A percentile compares a stretch with the other conserved stretches of the same genome.
Evolutionary conservation across 495 filamentous ascomycete species (phyloP).

Genomic region (Aspergillus sclerotiicarbonarius): DNA sequence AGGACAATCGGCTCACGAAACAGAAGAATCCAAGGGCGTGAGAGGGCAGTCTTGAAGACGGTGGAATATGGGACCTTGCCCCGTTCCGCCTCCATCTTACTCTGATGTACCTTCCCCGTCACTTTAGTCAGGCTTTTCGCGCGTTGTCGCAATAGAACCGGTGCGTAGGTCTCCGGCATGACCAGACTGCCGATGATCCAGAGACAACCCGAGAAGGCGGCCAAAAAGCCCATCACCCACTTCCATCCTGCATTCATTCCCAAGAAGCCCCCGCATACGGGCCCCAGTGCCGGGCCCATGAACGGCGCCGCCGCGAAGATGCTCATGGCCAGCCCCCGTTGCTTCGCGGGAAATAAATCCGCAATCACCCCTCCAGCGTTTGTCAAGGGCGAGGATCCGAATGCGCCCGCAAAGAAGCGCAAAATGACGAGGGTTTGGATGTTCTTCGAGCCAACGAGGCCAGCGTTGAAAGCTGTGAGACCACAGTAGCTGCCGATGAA

Average conservation of each 20-base stretch:
- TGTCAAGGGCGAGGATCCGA: conserved; percentile 60
- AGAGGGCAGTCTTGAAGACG: conserved; percentile 44
- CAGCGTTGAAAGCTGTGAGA: conserved; percentile 60
- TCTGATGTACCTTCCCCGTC: conserved; percentile 52
- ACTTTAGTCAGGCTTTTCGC: conserved; percentile 46
- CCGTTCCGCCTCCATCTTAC: conserved; percentile 43
- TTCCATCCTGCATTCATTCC: conserved; percentile 49
- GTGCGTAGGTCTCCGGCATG: conserved; percentile 59
- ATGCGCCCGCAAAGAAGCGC: conserved; percentile 64
- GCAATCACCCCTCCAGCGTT: conserved; percentile 63
- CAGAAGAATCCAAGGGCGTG: conserved; percentile 49
- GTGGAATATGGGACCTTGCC: conserved; percentile 26
- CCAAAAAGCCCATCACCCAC: conserved; percentile 45
- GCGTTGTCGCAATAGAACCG: conserved; percentile 51
- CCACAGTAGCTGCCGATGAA: conserved; percentile 55
- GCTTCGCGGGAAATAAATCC: conserved; percentile 55
- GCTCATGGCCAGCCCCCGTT: conserved; percentile 54
- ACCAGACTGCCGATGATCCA: conserved; percentile 37
- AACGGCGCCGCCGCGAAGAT: conserved; percentile 58
- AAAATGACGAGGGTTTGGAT: conserved; percentile 59
- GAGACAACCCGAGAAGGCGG: conserved; percentile 15
- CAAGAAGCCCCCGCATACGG: conserved; percentile 50
- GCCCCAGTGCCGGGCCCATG: conserved; percentile 56
- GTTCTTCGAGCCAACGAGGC: conserved; percentile 53
- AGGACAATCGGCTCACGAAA: conserved; percentile 62